Evolutionary conservation across 257 asterid genomes (phyloP), one percentile per base, ranked within the genome.

Genomic region (Nicotiana benthamiana): DNA sequence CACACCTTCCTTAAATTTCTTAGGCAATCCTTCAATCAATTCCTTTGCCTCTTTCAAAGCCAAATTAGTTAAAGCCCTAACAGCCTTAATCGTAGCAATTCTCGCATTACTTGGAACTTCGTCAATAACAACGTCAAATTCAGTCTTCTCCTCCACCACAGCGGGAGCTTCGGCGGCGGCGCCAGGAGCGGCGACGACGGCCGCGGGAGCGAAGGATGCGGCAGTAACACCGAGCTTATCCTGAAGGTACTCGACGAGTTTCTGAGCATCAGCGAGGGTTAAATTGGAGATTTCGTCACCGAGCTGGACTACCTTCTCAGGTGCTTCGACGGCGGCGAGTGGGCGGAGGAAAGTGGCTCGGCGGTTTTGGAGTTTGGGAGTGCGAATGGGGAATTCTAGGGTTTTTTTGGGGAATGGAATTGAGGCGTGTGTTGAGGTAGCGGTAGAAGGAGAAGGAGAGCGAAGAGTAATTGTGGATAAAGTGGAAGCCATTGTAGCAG

Each of bases 151-250:
- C 88, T 90, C 99, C n/a, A 85, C 98, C 12, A 12, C 97, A 1
- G 92, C 83, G 8, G 97, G 82, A 6, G 88, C 95, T 1, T 83
- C 95, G 1, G 74, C 91, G 1, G 82, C 89, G 4, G 81, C 85
- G 0, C 75, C 81, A 82, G 81, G 64, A 36, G 89, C 54, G 80
- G 91, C 92, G 3, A 86, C 90, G 1, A 70, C 92, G 20, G 90
- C 97, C 28, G 75, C 97, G 0, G 97, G 97, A 4, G 94, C 97
- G 75, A 95, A 93, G 3, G 97, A 89, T 11, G 98, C 97, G 2
- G 98, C 98, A 70, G 98, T 81, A 76, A 95, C 98, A 20, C 98
- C 98, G 81, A 95, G 90, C 91, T 93, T 95, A 85, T 93, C 98
- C 85, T 93, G 97, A 79, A 95, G 97, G 80, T 93, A 95, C 88